A percentile compares a stretch with the other conserved stretches of the same genome.
Evolutionary conservation across 768 basidiomycete genomes (phyloP).

Genomic region (Tricholoma matsutake): DNA sequence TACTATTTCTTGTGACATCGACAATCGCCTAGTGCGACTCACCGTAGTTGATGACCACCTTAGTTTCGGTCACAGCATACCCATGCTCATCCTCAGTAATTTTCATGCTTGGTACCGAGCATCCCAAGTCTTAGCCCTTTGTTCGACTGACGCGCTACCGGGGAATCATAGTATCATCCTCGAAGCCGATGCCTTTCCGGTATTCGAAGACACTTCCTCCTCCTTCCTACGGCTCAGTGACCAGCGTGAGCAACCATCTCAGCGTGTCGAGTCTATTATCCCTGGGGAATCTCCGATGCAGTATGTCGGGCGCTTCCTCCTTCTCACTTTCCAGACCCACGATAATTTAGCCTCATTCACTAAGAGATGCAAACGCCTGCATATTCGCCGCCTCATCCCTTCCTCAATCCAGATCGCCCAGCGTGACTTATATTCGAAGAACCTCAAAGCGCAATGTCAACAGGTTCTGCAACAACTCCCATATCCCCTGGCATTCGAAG

Average conservation of each 20-base stretch:
- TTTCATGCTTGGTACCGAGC: constrained; percentile 1
- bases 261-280: neutral
- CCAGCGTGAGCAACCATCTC: neutral
- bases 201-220: neutral
- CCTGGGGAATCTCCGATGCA: constrained; percentile 1
- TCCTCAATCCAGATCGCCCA: neutral
- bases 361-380: neutral
- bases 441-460: neutral
- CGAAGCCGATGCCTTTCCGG: neutral
- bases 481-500: constrained; percentile 4
- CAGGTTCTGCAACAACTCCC: neutral
- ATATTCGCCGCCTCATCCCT: neutral
- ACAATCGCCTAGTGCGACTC: constrained; percentile 4
- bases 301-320: constrained; percentile 4
- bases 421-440: neutral
- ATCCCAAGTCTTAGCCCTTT: constrained; percentile 1
- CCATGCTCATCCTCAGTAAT: neutral
- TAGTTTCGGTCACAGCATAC: neutral
- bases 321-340: constrained; percentile 1
- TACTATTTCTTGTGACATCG: constrained; percentile 3
- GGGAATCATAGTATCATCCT: constrained; percentile 1
- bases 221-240: neutral
- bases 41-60: neutral
- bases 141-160: neutral
- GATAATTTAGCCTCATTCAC: neutral